Base-by-base conservation (phyloP, 306 rosid species). In the Pachyrhizus erosus region DNA sequence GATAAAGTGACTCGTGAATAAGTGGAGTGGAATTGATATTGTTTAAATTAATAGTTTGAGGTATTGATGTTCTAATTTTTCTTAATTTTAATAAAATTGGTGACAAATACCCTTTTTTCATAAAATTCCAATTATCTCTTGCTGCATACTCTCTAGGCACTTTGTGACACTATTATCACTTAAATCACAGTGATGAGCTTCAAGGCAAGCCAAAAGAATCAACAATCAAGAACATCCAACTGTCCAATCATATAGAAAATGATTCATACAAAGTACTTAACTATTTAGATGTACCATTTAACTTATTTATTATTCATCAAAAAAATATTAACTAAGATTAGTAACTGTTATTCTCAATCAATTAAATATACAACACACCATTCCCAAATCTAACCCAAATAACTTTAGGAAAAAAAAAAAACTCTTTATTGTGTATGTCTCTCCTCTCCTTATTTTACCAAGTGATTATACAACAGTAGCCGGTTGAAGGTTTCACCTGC, bases 401-500 rank as follows among this genome's bases (percentile, higher is more conserved):
- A 66, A 67, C 68, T 23, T 55, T 58, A 29, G 58, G 37, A 21
- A 9, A 31, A 62, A 61, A 73, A 82, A 51, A 61, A 17, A 43
- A 5, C 72, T 77, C 21, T n/a, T 66, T 68, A 76, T 39, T 24
- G 60, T 55, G 60, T 66, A 79, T 75, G 65, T 67, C 51, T 79
- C 51, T 73, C 62, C 58, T 51, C 84, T 78, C 61, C 69, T 84
- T 83, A 84, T 82, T 82, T 78, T 55, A 76, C 71, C 74, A 77
- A 74, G 45, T 52, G 15, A 85, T 75, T 81, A 81, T 90, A 88
- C 91, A 89, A 83, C 87, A 83, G 74, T 65, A 72, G 90, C 92
- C 23, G 87, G 91, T 84, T 78, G 70, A 62, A 86, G 83, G 88
- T 84, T 88, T 88, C 24, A 83, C 91, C 90, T 70, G 34, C 75